phyloP scores from a whole-genome alignment of 2,329 filamentous ascomycete genomes.

The Alternaria solani region DNA sequence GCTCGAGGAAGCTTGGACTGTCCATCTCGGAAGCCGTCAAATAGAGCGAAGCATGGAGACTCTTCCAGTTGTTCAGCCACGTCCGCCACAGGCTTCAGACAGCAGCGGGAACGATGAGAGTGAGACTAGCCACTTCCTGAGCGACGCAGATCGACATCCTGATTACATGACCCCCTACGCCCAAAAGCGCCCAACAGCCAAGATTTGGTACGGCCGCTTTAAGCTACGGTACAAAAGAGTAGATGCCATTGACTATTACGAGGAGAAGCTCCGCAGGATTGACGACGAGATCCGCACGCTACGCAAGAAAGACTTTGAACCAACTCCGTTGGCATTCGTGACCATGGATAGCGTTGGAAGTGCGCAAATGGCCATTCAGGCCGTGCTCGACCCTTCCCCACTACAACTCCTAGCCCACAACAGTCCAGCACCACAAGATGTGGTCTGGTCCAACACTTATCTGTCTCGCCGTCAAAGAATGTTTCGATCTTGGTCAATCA shows the following conservation, averaged over 20 bases:
- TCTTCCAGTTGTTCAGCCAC: conserved; percentile 60
- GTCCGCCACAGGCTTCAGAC: conserved; percentile 44
- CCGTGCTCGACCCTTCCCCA: conserved; percentile 88
- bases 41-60: conserved; percentile 58
- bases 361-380: conserved; percentile 94
- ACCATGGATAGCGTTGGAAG: conserved; percentile 96
- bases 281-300: conserved; percentile 77
- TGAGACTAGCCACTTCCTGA: conserved; percentile 69
- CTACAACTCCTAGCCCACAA: conserved; percentile 84
- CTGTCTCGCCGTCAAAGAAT: conserved; percentile 76
- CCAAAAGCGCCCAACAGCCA: conserved; percentile 69
- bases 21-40: conserved; percentile 69
- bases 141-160: conserved; percentile 51
- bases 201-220: conserved; percentile 80
- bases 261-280: conserved; percentile 79
- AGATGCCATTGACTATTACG: conserved; percentile 94
- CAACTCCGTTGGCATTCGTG: conserved; percentile 89
- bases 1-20: conserved; percentile 85
- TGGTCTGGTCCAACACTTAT: conserved; percentile 97
- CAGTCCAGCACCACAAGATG: conserved; percentile 86
- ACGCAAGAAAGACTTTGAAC: conserved; percentile 76
- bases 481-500: conserved; percentile 82
- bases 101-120: conserved; percentile 53
- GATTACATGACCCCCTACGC: conserved; percentile 56
- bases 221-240: conserved; percentile 75